phyloP scores from a whole-genome alignment of 2,329 filamentous ascomycete species.

The Colletotrichum tamarilloi region DNA sequence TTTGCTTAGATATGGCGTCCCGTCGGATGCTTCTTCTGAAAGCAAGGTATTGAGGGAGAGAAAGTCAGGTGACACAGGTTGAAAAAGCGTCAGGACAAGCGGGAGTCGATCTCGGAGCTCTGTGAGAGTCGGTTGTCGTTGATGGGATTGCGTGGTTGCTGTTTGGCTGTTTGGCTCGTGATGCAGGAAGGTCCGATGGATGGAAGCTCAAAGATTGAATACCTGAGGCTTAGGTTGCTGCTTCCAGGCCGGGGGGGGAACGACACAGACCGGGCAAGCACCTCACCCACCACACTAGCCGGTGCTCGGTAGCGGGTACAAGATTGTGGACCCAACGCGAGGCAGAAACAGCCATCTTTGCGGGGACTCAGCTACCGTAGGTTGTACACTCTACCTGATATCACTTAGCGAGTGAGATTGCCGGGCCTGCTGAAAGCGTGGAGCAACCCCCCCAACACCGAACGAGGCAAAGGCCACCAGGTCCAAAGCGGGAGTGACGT shows the following conservation, averaged over 20 bases:
- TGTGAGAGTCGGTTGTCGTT: constrained; percentile 13
- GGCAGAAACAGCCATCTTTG: neutral
- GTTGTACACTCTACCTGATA: constrained; percentile 39
- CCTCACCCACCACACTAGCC: constrained; percentile 1
- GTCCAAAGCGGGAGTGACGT: constrained; percentile 43
- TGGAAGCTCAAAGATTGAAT: constrained; percentile 43
- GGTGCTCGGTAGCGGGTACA: constrained; percentile 22
- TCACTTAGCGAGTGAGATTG: constrained; percentile 28
- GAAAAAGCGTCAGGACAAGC: neutral
- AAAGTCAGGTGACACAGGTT: constrained; percentile 21
- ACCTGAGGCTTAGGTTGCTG: constrained; percentile 33
- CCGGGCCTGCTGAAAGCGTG: constrained; percentile 24
- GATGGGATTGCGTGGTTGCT: constrained; percentile 26
- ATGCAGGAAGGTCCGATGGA: constrained; percentile 45
- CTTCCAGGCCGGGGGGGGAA: constrained; percentile 21
- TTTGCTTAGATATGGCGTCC: constrained; percentile 24
- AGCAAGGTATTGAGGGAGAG: neutral
- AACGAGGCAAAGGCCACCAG: constrained; percentile 18
- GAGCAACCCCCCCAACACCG: constrained; percentile 12
- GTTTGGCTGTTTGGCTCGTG: constrained; percentile 37
- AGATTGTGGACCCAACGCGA: neutral
- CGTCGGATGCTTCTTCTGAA: constrained; percentile 5
- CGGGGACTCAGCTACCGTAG: neutral
- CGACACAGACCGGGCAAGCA: neutral
- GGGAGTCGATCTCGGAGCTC: constrained; percentile 10